A percentile compares a stretch with the other conserved stretches of the same genome.
Evolutionary conservation across 1,284 basidiomycete species (phyloP).

Genomic region (Laetiporus sulphureus): DNA sequence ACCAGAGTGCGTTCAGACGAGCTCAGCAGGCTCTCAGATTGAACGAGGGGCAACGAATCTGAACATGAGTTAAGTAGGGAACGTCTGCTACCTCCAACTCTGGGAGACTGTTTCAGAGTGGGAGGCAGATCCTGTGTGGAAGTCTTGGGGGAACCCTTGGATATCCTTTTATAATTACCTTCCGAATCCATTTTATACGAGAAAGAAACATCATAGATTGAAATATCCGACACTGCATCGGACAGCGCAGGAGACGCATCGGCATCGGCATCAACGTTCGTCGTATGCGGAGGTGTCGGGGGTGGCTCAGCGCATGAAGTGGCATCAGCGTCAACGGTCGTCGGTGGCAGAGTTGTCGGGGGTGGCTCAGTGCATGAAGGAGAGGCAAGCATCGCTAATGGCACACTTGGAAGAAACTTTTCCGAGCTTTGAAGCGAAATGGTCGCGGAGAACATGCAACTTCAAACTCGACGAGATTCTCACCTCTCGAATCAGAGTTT

Average conservation of each 20-base stretch:
- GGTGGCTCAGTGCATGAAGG: constrained; percentile 8
- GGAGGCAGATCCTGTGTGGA: constrained; percentile 36
- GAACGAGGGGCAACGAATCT: constrained; percentile 47
- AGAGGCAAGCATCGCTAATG: not conserved
- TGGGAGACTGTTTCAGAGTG: constrained; percentile 27
- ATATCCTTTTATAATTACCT: constrained; percentile 52
- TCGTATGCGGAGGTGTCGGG: no score
- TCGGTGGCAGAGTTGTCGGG: constrained; percentile 3
- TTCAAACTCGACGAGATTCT: constrained; percentile 8
- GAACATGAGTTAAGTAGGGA: constrained; percentile 20
- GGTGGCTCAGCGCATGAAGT: no score
- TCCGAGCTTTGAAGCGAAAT: constrained; percentile 1
- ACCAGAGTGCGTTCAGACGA: constrained; percentile 22
- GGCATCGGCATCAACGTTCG: no score
- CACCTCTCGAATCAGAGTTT: no score
- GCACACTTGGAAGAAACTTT: no score
- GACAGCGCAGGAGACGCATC: constrained; percentile 18
- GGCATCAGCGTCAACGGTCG: not conserved
- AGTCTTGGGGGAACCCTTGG: constrained; percentile 33
- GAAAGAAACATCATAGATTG: constrained; percentile 56
- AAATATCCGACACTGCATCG: constrained; percentile 19
- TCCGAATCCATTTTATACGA: constrained; percentile 55
- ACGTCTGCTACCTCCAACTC: constrained; percentile 32
- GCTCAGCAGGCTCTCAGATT: constrained; percentile 50
- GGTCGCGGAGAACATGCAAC: not conserved